Percentiles rank a stretch among this genome's conserved stretches.
Evolutionary conservation across 306 rosid genomes (phyloP).

Genomic region (Crataegus laevigata): DNA sequence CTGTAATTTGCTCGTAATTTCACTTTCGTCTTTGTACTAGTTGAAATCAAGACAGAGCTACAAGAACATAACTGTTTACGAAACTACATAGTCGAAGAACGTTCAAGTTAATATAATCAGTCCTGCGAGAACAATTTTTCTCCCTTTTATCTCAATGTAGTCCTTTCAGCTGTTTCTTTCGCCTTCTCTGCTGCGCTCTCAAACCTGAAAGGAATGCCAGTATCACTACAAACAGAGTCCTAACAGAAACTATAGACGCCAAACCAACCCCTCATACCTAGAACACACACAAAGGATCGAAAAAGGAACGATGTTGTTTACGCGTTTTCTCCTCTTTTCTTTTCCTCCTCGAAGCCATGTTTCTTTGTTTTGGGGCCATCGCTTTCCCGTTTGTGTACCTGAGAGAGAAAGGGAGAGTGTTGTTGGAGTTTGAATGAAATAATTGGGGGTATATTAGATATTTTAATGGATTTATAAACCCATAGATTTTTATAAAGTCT

Average conservation of each 20-base stretch:
- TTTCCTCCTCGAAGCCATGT: slow-evolving; percentile 41
- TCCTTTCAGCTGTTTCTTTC: slow-evolving; percentile 36
- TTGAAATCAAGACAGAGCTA: too few species aligned
- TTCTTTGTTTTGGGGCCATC: slow-evolving; percentile 38
- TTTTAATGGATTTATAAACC: too few species aligned
- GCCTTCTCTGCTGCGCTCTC: slow-evolving; percentile 67
- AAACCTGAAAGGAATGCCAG: slow-evolving; percentile 36
- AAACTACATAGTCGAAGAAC: too few species aligned
- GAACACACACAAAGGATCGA: neutral
- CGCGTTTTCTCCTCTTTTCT: slow-evolving; percentile 78
- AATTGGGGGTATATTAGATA: too few species aligned
- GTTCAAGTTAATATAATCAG: too few species aligned
- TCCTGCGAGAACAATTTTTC: too few species aligned
- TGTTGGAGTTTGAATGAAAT: too few species aligned
- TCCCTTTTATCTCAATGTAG: neutral
- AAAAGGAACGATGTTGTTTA: slow-evolving; percentile 7
- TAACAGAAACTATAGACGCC: neutral
- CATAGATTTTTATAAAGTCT: too few species aligned
- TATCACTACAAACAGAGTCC: neutral
- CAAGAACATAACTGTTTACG: too few species aligned
- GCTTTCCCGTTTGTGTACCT: slow-evolving; percentile 67
- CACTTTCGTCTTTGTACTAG: too few species aligned
- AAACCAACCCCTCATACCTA: neutral
- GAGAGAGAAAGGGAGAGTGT: neutral
- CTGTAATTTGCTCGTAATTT: too few species aligned